Percentiles rank a stretch among this genome's conserved stretches.
These are phyloP conservation scores for Trametopsis cervina DNA, from an alignment of 768 basidiomycete species.

Conservation along the genomic window DNA sequence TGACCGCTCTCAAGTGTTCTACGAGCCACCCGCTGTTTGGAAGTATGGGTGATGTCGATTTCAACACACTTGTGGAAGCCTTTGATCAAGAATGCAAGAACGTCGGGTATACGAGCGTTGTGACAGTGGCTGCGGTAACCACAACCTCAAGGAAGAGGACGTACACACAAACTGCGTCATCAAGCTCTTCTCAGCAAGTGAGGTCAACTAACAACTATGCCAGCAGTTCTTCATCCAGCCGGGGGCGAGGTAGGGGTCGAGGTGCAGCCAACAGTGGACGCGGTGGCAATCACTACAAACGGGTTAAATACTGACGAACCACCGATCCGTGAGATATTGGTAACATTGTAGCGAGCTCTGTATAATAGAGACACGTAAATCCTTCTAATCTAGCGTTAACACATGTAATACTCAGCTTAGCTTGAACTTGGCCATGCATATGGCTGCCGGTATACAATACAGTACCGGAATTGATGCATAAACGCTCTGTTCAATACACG, in stretches of 20 bases:
- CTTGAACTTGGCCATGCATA: too few relatives aligned
- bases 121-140: neutral
- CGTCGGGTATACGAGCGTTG: slow-evolving; percentile 23
- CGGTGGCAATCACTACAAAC: neutral
- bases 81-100: slow-evolving; percentile 38
- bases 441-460: too few relatives aligned
- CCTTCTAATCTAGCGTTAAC: too few relatives aligned
- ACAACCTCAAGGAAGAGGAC: slow-evolving; percentile 16
- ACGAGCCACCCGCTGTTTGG: slow-evolving; percentile 36
- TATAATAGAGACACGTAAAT: too few relatives aligned
- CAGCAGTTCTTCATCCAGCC: neutral
- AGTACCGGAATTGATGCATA: neutral
- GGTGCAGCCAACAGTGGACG: too few relatives aligned
- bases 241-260: neutral
- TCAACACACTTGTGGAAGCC: slow-evolving; percentile 30
- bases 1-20: slow-evolving; percentile 36
- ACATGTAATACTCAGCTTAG: too few relatives aligned
- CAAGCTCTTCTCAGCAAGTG: neutral
- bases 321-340: too few relatives aligned
- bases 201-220: too few relatives aligned
- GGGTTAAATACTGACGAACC: neutral
- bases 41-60: slow-evolving; percentile 34
- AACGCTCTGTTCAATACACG: neutral
- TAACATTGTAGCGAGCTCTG: too few relatives aligned
- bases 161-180: slow-evolving; percentile 9